Conservation (phyloP, 2,329 filamentous ascomycete genomes). For the Thelonectria discophora region DNA sequence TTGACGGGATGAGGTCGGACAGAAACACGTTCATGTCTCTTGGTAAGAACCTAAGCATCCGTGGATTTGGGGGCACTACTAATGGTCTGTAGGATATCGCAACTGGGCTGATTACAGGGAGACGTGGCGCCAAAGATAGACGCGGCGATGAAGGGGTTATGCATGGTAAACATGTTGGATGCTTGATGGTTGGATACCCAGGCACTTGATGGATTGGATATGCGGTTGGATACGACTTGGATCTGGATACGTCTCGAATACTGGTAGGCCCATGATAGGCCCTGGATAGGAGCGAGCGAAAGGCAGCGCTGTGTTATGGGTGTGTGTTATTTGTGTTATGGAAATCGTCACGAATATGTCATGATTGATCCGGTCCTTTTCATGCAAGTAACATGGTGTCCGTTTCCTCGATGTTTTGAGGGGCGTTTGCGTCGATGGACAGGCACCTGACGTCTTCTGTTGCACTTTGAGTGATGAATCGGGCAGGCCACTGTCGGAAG, state of each 20-base stretch:
- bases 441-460: neutral
- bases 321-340: too few species aligned
- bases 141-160: constrained; percentile 14
- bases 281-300: neutral
- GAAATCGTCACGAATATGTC: neutral
- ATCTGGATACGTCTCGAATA: too few species aligned
- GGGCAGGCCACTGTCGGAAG: neutral
- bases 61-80: constrained; percentile 8
- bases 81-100: constrained; percentile 57
- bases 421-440: neutral
- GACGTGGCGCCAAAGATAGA: constrained; percentile 57
- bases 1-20: constrained; percentile 63
- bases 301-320: constrained; percentile 4
- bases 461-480: too few species aligned
- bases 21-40: constrained; percentile 60
- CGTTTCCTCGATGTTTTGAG: constrained; percentile 9
- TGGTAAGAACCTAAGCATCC: constrained; percentile 55
- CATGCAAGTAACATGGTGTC: too few species aligned
- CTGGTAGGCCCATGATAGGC: too few species aligned
- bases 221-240: too few species aligned
- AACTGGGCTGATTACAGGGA: constrained; percentile 68
- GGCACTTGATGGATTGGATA: too few species aligned
- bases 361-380: neutral
- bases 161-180: neutral
- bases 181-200: too few species aligned